Evolutionary conservation across 148 eudicot species (phyloP), one percentile per base, ranked within the genome.

Genomic region (Pouteria glomerata): DNA sequence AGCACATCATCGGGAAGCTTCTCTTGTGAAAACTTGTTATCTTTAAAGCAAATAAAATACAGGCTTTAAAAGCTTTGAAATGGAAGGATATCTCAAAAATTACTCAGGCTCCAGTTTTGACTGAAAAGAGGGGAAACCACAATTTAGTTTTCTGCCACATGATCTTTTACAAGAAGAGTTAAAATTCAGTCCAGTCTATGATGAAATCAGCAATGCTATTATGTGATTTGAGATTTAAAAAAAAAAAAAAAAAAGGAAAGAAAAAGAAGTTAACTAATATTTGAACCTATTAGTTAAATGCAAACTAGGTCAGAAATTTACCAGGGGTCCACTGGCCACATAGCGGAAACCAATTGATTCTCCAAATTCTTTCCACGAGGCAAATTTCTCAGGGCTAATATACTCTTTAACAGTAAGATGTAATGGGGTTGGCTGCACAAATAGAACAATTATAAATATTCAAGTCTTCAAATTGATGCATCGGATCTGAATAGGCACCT

Each of bases 291-390:
- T n/a, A n/a, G n/a, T n/a, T n/a, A n/a, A n/a, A n/a, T n/a, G n/a
- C n/a, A n/a, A n/a, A 58, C 14, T 39, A 61, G 57, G 55, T 37
- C 21, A 71, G 52, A 64, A 62, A 41, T 61, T 85, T 85, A 94
- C 98, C 93, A 94, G 75, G 34, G 98, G 98, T 73, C 98, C 97
- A 83, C 98, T 94, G 31, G 98, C 98, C 79, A 94, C 97, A 69
- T 87, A 94, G 66, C 96, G 93, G 74, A 94, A 94, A 50, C 98
- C 98, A 47, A 94, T 87, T 39, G 98, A 81, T 74, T 91, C 98
- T 61, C 98, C 98, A 66, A 87, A 87, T 45, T 90, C 95, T 75
- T 90, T 90, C 98, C 98, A 90, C 77, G 78, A 86, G 61, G 86
- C 81, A 69, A 90, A 93, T 73, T 90, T 93, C 75, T 89, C 91